Evolutionary conservation across 257 asterid genomes (phyloP).

Genomic region (Hygrophila difformis): DNA sequence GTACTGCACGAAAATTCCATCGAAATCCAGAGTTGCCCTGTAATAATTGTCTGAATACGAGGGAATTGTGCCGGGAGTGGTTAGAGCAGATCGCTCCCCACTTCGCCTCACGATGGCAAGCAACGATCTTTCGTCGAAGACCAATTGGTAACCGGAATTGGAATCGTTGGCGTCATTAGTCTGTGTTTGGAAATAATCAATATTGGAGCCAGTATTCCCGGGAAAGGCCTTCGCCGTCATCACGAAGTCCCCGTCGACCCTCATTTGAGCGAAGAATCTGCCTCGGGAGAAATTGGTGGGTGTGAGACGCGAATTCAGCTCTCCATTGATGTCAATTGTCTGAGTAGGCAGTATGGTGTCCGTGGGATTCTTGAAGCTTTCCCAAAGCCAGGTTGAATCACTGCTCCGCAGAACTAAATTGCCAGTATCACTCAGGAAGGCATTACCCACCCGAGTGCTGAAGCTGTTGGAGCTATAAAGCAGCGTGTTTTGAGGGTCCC

Average conservation of each 20-base stretch:
- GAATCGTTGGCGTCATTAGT: constrained; percentile 20
- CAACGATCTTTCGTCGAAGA: constrained; percentile 22
- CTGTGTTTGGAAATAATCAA: constrained; percentile 26
- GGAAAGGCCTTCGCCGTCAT: constrained; percentile 22
- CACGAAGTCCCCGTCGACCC: constrained; percentile 23
- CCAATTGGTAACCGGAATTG: constrained; percentile 26
- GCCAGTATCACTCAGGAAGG: constrained; percentile 41
- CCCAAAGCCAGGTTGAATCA: constrained; percentile 33
- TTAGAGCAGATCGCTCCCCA: constrained; percentile 5
- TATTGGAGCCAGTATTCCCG: constrained; percentile 16
- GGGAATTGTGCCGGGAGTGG: constrained; percentile 1
- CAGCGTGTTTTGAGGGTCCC: constrained; percentile 18
- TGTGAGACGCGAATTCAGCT: constrained; percentile 20
- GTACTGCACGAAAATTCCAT: constrained; percentile 39
- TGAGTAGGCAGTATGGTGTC: constrained; percentile 34
- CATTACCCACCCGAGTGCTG: constrained; percentile 20
- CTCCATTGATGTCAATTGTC: constrained; percentile 11
- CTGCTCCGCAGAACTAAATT: constrained; percentile 26
- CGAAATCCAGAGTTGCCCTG: constrained; percentile 35
- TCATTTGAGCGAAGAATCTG: constrained; percentile 36
- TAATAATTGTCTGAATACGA: constrained; percentile 22
- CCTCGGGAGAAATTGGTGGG: constrained; percentile 28
- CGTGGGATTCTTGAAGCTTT: constrained; percentile 33
- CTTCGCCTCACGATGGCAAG: constrained; percentile 22
- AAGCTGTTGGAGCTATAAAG: constrained; percentile 21